These are phyloP conservation scores for Furcasterigmium furcatum DNA, from an alignment of 2,329 filamentous ascomycete genomes.

Conservation along the genomic window DNA sequence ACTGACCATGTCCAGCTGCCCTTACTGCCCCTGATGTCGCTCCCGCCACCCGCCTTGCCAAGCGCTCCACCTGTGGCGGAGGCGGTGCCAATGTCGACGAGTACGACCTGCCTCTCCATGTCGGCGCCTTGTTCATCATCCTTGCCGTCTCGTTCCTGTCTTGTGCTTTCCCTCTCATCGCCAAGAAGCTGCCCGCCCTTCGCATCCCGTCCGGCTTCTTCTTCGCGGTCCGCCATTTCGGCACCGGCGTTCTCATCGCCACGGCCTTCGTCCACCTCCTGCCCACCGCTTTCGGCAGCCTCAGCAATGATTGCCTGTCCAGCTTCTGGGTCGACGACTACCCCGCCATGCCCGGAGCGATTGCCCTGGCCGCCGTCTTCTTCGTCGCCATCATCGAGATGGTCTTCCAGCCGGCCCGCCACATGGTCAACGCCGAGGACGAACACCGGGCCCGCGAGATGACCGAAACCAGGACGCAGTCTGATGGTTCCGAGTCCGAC, in stretches of 20 bases:
- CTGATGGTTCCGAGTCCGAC: slow-evolving; percentile 25
- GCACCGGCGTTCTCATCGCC: slow-evolving; percentile 71
- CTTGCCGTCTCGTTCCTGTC: slow-evolving; percentile 44
- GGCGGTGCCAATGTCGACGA: slow-evolving; percentile 25
- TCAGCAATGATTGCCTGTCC: slow-evolving; percentile 66
- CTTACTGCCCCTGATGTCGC: slow-evolving; percentile 3
- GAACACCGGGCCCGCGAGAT: background rate
- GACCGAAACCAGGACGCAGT: background rate
- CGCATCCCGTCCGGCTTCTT: slow-evolving; percentile 53
- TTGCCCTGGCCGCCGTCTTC: slow-evolving; percentile 76
- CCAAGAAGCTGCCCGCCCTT: slow-evolving; percentile 45
- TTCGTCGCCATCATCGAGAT: slow-evolving; percentile 81
- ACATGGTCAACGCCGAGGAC: slow-evolving; percentile 11
- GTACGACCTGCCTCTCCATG: slow-evolving; percentile 57
- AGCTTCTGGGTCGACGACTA: slow-evolving; percentile 74
- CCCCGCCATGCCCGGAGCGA: slow-evolving; percentile 73
- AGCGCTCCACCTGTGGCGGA: slow-evolving; percentile 16
- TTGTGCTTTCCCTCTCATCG: slow-evolving; percentile 52
- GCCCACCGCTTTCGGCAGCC: slow-evolving; percentile 61
- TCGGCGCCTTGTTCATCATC: slow-evolving; percentile 52
- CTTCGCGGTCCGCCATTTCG: slow-evolving; percentile 64
- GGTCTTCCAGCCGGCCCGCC: slow-evolving; percentile 46
- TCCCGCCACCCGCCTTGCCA: slow-evolving; percentile 4
- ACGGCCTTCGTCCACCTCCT: slow-evolving; percentile 78
- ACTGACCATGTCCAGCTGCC: background rate